Percentiles rank a stretch among this genome's conserved stretches.
phyloP scores from a whole-genome alignment of 192 early-diverging fungal genomes.

The Podochytrium sp. region DNA sequence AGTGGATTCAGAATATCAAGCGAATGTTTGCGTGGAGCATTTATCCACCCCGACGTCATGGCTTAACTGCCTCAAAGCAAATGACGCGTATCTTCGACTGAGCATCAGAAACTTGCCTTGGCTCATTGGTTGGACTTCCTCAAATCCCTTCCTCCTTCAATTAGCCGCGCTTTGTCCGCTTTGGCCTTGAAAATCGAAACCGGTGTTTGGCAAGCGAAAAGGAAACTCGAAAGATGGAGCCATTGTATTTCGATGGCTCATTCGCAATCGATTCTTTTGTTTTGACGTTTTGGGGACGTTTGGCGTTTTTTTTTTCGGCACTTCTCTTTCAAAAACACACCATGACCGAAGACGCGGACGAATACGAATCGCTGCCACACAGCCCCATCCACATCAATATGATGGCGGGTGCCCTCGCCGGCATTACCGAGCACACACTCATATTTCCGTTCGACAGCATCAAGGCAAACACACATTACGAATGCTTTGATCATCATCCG shows the following conservation, averaged over 20 bases:
- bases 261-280: neutral
- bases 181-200: no score
- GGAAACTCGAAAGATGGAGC: no score
- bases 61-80: no score
- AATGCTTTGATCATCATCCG: neutral
- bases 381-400: slow-evolving; percentile 84
- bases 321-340: no score
- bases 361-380: slow-evolving; percentile 91
- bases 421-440: slow-evolving; percentile 93
- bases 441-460: slow-evolving; percentile 95
- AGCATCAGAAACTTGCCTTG: slow-evolving; percentile 98
- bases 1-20: slow-evolving; percentile 99
- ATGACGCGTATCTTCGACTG: slow-evolving; percentile 90
- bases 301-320: no score
- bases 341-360: slow-evolving; percentile 74
- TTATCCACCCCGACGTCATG: no score
- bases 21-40: slow-evolving; percentile 90
- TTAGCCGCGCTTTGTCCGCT: no score
- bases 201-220: no score
- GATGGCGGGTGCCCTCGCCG: slow-evolving; percentile 93
- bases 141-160: no score
- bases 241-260: slow-evolving; percentile 69
- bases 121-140: slow-evolving; percentile 98
- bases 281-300: neutral
- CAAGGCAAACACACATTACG: no score